Percentiles rank a stretch among this genome's conserved stretches.
phyloP scores from a whole-genome alignment of 2,329 filamentous ascomycete genomes.

The Fusarium sp. region DNA sequence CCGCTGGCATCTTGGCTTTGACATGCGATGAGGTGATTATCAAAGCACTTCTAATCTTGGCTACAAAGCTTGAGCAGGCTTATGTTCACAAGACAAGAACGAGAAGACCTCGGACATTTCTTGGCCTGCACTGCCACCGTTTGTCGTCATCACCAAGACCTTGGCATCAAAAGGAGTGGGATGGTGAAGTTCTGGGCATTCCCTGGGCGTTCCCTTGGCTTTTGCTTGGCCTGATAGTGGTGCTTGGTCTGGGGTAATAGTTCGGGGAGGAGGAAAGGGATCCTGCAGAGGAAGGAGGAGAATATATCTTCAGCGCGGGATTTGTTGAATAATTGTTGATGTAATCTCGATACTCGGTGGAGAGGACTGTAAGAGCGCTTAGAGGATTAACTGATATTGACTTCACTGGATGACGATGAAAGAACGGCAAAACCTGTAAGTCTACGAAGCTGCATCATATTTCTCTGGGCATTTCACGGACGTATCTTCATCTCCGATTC shows the following conservation, averaged over 20 bases:
- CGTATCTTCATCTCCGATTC: background rate
- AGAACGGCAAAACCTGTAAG: slow-evolving; percentile 2
- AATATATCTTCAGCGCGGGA: background rate
- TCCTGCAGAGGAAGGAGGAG: background rate
- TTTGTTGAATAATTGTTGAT: background rate
- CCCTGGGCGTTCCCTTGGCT: slow-evolving; percentile 23
- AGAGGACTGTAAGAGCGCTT: background rate
- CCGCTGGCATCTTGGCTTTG: background rate
- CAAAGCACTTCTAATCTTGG: slow-evolving; percentile 27
- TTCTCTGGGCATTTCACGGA: slow-evolving; percentile 16
- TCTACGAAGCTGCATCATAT: slow-evolving; percentile 4
- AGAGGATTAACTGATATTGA: background rate
- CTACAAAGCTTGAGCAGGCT: slow-evolving; percentile 41
- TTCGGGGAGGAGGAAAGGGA: background rate
- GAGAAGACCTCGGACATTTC: background rate
- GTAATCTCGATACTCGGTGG: background rate
- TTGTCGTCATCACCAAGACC: slow-evolving; percentile 44
- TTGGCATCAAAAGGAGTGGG: slow-evolving; percentile 35
- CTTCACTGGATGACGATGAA: background rate
- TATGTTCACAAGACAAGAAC: slow-evolving; percentile 20
- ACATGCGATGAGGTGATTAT: slow-evolving; percentile 16
- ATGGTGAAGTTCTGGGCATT: slow-evolving; percentile 25
- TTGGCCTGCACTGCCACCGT: slow-evolving; percentile 45
- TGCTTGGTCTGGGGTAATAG: slow-evolving; percentile 23
- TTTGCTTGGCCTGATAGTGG: slow-evolving; percentile 18